A percentile compares a stretch with the other conserved stretches of the same genome.
phyloP scores from a whole-genome alignment of 306 rosid species.

The Lathyrus tuberosus region DNA sequence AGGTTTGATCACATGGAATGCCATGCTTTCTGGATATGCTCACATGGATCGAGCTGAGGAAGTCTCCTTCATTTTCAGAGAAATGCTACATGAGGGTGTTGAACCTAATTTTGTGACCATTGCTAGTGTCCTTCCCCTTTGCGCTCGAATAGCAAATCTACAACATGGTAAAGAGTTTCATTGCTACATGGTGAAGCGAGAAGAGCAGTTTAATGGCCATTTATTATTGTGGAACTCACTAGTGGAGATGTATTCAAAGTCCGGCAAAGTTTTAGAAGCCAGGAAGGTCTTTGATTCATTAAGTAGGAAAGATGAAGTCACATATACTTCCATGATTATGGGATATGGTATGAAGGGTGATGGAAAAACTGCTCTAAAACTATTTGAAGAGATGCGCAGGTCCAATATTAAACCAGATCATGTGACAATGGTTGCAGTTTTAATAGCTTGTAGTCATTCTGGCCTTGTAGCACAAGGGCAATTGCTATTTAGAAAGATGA shows the following conservation, averaged over 20 bases:
- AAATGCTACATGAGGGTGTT: constrained; percentile 59
- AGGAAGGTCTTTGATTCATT: constrained; percentile 71
- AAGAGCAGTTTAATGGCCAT: constrained; percentile 50
- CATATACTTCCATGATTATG: constrained; percentile 81
- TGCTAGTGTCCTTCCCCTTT: constrained; percentile 87
- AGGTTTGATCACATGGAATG: constrained; percentile 72
- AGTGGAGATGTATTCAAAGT: constrained; percentile 88
- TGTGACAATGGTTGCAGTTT: constrained; percentile 76
- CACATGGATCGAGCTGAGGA: constrained; percentile 70
- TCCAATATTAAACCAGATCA: constrained; percentile 70
- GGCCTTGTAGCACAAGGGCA: constrained; percentile 70
- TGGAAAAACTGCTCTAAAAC: constrained; percentile 64
- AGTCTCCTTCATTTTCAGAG: constrained; percentile 72
- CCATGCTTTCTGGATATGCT: constrained; percentile 81
- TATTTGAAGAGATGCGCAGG: constrained; percentile 75
- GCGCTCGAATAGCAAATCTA: constrained; percentile 83
- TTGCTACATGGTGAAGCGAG: constrained; percentile 68
- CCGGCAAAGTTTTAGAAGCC: constrained; percentile 77
- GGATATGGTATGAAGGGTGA: constrained; percentile 87
- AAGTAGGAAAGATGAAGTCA: constrained; percentile 72
- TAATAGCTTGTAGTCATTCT: constrained; percentile 90
- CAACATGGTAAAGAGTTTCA: constrained; percentile 92
- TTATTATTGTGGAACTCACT: constrained; percentile 78
- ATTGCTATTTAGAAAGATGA: constrained; percentile 62
- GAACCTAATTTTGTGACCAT: constrained; percentile 79